Conservation (phyloP, 1,284 basidiomycete species). For the Vanrija humicola region DNA sequence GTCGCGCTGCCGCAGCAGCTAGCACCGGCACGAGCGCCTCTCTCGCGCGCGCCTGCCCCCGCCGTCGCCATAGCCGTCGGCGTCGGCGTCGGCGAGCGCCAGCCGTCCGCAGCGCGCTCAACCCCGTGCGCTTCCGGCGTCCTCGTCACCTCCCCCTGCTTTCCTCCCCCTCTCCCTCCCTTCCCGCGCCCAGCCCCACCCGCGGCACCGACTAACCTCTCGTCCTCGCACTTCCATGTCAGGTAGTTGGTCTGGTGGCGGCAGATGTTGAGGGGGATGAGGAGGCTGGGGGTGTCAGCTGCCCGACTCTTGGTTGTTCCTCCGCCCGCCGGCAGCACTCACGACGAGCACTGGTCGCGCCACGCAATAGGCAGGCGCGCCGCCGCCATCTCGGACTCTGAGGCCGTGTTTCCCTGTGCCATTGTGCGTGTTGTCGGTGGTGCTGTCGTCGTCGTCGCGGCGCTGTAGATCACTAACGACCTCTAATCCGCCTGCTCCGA, state of each 20-base stretch:
- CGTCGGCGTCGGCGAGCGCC: too few species aligned
- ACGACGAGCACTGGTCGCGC: conserved; percentile 91
- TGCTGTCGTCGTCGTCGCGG: too few species aligned
- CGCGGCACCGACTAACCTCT: conserved; percentile 50
- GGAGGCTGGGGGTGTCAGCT: conserved; percentile 56
- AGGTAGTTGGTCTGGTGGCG: conserved; percentile 66
- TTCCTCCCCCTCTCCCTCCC: neutral
- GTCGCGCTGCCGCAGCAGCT: too few species aligned
- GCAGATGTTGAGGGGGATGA: conserved; percentile 81
- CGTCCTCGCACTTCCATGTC: conserved; percentile 79
- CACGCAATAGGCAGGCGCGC: conserved; percentile 73
- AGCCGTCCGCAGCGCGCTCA: too few species aligned
- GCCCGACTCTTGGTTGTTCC: too few species aligned
- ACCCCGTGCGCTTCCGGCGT: too few species aligned
- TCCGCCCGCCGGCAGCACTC: conserved; percentile 50
- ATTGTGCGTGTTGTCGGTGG: conserved; percentile 44
- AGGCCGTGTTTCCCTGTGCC: conserved; percentile 71
- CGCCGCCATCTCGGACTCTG: conserved; percentile 74
- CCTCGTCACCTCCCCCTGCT: too few species aligned
- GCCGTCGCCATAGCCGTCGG: too few species aligned
- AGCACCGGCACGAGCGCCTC: too few species aligned
- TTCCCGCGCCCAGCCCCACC: neutral
- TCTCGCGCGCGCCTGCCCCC: too few species aligned
- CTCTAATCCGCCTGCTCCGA: too few species aligned
- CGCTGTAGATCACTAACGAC: too few species aligned